Evolutionary conservation across 129 eudicot genomes (phyloP), one percentile per base, ranked within the genome.

Genomic region (Pulicaria dysenterica): DNA sequence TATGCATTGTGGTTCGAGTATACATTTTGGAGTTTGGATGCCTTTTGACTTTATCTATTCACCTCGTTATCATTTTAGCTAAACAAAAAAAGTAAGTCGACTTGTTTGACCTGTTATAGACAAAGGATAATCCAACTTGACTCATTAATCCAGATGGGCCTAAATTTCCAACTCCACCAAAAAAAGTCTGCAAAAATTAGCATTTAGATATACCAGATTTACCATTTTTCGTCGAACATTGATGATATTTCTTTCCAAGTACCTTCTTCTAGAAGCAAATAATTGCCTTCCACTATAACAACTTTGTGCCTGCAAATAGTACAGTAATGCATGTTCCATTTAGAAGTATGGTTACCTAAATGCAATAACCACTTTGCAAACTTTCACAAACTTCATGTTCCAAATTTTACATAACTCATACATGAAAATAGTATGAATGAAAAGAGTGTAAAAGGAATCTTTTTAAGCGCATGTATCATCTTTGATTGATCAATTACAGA

Each of bases 271-370:
- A 94, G 80, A 40, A 94, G 80, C 83, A 94, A 71, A 82, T 94
- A 94, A 70, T 90, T 94, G 48, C 99, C 99, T 81, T 94, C 99
- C 49, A 90, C 97, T 72, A 94, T 85, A 43, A 94, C 93, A 64
- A 90, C 89, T 82, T 94, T 94, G 87, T 94, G 99, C 82, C 99
- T 94, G 93, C 70, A 78, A 17, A 78, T 50, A 71, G 49, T 24
- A 50, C 16, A 58, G 41, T 12, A 13, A 54, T 16, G 3, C 50
- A 65, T 42, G 36, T 19, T 10, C 31, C 46, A 64, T 40, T 67
- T 55, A 40, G 43, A 70, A 16, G 50, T 16, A 70, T 56, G 51
- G 54, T 40, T 40, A 55, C 56, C 65, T 24, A 55, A 12, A 55
- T 40, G 43, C 13, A 24, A 19, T 13, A 12, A 12, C 58, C 34